Evolutionary conservation across 129 eudicot genomes (phyloP).

Genomic region (Deinandra increscens): DNA sequence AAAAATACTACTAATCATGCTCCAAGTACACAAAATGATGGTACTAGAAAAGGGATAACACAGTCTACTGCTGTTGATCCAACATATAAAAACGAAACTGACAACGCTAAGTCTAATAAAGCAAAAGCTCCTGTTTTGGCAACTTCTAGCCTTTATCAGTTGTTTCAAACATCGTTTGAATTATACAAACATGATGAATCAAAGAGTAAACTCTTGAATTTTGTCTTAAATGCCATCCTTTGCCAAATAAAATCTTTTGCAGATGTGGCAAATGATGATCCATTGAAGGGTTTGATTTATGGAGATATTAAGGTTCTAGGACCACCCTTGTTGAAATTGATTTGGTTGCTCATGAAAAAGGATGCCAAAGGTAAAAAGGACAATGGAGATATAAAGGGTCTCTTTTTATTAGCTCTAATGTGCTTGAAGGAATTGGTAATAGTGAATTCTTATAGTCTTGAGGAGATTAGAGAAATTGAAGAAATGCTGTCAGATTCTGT

Average conservation of each 20-base stretch:
- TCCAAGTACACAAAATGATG: conserved; percentile 34
- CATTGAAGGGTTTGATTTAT: conserved; percentile 51
- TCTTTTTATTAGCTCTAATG: conserved; percentile 46
- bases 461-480: conserved; percentile 41
- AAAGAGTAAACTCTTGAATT: conserved; percentile 34
- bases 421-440: conserved; percentile 59
- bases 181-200: conserved; percentile 33
- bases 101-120: conserved; percentile 26
- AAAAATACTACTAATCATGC: conserved; percentile 33
- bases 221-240: conserved; percentile 43
- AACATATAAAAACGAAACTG: conserved; percentile 36
- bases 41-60: conserved; percentile 38
- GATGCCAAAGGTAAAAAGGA: conserved; percentile 51
- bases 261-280: conserved; percentile 48
- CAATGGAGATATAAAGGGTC: conserved; percentile 53
- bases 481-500: conserved; percentile 46
- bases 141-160: conserved; percentile 49
- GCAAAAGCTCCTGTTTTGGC: conserved; percentile 61
- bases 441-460: conserved; percentile 36
- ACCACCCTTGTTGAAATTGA: conserved; percentile 51
- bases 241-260: conserved; percentile 50
- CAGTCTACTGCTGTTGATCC: conserved; percentile 43
- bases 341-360: conserved; percentile 52
- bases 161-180: conserved; percentile 48
- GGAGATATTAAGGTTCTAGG: conserved; percentile 69